These are phyloP conservation scores for Urostyla sp. DNA, from an alignment of 73 alveolate species.

Conservation along the genomic window DNA sequence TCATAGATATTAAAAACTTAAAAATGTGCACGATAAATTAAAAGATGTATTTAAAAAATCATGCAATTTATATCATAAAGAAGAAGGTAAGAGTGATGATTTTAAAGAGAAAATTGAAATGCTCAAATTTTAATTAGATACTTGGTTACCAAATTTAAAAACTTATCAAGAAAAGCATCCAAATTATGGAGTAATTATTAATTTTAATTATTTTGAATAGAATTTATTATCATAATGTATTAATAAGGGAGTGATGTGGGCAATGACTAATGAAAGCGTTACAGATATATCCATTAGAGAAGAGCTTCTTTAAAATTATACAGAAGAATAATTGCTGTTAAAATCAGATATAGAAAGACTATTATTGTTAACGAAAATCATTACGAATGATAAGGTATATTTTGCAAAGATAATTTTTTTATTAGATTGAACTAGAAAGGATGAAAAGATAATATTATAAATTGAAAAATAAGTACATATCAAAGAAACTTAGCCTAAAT, in stretches of 20 bases:
- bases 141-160: conserved; percentile 40
- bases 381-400: conserved; percentile 40
- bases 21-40: not conserved
- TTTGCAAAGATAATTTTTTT: not conserved
- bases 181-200: not conserved
- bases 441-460: conserved; percentile 5
- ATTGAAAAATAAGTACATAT: not conserved
- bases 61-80: conserved; percentile 21
- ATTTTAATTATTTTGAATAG: not conserved
- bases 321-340: not conserved
- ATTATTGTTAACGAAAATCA: not conserved
- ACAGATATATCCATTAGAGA: conserved; percentile 13
- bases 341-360: conserved; percentile 36
- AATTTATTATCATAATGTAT: not conserved
- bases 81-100: conserved; percentile 8
- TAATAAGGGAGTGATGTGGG: conserved; percentile 8
- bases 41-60: conserved; percentile 7
- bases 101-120: not conserved
- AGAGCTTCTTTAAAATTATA: not conserved
- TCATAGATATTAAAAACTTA: too few relatives aligned
- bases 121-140: not conserved
- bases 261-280: conserved; percentile 19
- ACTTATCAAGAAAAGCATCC: not conserved
- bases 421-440: conserved; percentile 45
- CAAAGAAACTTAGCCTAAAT: not conserved